Percentiles rank a stretch among this genome's conserved stretches.
phyloP scores from a whole-genome alignment of 495 filamentous ascomycete species.

The Annulohypoxylon nitens region DNA sequence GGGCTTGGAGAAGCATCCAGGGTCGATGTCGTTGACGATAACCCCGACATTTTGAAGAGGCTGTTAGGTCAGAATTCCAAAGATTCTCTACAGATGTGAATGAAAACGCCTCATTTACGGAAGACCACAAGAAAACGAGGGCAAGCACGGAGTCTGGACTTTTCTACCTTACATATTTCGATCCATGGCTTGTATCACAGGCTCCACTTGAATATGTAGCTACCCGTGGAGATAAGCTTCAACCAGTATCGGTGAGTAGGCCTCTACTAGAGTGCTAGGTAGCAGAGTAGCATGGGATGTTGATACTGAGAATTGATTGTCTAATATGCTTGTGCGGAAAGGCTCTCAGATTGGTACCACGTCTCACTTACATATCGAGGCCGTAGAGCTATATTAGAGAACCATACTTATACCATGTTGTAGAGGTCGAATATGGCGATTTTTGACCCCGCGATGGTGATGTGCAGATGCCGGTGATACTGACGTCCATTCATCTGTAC shows the following conservation, averaged over 20 bases:
- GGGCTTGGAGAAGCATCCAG: conserved; percentile 24
- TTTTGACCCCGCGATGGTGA: conserved; percentile 10
- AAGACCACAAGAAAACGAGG: neutral
- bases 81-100: neutral
- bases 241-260: conserved; percentile 1
- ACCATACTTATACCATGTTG: neutral
- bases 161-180: conserved; percentile 6
- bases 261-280: neutral
- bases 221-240: neutral
- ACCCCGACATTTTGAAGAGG: conserved; percentile 22
- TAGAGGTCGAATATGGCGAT: neutral
- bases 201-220: conserved; percentile 18
- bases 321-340: neutral
- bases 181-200: conserved; percentile 3
- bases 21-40: conserved; percentile 18
- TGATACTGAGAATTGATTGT: neutral
- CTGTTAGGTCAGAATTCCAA: neutral
- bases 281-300: neutral
- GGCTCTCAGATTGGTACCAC: neutral
- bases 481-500: conserved; percentile 16
- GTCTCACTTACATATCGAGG: conserved; percentile 3
- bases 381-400: neutral
- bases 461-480: conserved; percentile 32
- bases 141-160: conserved; percentile 4
- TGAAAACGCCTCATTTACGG: neutral